phyloP scores from a whole-genome alignment of 169 alveolate genomes.

The Besnoitia besnoiti region DNA sequence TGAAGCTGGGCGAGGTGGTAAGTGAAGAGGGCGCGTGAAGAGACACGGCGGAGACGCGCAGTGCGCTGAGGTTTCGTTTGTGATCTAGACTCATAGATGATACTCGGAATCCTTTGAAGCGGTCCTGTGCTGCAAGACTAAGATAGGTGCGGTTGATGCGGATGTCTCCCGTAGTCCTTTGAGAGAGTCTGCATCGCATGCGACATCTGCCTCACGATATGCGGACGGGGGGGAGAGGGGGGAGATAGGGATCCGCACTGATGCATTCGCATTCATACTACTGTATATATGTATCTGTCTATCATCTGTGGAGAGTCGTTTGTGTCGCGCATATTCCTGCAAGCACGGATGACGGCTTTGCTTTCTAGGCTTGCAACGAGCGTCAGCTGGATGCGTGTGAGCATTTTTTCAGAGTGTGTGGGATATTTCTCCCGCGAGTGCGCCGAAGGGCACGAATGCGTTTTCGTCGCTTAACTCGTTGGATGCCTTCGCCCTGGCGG shows the following conservation, averaged over 20 bases:
- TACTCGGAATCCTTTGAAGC: no score
- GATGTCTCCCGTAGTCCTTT: no score
- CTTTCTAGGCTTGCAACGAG: no score
- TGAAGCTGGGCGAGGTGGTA: background rate
- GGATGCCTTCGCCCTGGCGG: constrained; percentile 49
- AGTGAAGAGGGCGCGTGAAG: background rate
- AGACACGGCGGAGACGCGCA: background rate
- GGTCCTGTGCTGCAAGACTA: no score
- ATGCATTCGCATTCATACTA: background rate
- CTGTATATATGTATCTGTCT: background rate
- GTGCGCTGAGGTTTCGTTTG: background rate
- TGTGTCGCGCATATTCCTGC: no score
- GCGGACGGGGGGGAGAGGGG: no score
- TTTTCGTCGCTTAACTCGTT: constrained; percentile 29
- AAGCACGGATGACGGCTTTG: no score
- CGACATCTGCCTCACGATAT: no score
- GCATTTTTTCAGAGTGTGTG: background rate
- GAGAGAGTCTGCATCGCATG: no score
- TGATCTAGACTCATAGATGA: background rate
- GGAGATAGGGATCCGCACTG: background rate
- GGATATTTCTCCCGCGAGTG: background rate
- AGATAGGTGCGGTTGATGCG: background rate
- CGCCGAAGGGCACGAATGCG: background rate
- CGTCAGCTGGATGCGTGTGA: background rate
- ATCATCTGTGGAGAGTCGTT: background rate